Conservation (phyloP, 139 green algal genomes). For the Chlorella ohadii region DNA sequence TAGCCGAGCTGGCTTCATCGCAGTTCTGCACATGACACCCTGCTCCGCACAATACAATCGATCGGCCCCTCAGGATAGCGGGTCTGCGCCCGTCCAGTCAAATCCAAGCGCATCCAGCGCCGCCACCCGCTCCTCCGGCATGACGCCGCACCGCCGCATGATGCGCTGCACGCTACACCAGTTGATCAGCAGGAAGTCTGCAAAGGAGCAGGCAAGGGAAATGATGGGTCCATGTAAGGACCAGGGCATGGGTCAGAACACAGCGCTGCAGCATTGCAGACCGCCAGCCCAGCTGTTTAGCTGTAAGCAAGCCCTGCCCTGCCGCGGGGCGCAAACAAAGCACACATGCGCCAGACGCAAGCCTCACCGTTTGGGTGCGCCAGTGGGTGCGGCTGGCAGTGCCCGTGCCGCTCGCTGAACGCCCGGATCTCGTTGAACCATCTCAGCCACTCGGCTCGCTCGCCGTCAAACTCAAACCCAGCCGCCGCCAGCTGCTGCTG, state of each 20-base stretch:
- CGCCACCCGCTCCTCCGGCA: slow-evolving; percentile 46
- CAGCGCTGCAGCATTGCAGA: no score
- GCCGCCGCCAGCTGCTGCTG: slow-evolving; percentile 23
- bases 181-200: slow-evolving; percentile 71
- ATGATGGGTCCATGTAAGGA: no score
- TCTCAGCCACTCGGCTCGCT: slow-evolving; percentile 75
- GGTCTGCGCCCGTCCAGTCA: slow-evolving; percentile 77
- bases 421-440: slow-evolving; percentile 67
- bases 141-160: slow-evolving; percentile 55
- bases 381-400: slow-evolving; percentile 59
- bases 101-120: slow-evolving; percentile 68
- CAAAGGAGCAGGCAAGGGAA: neutral
- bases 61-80: slow-evolving; percentile 72
- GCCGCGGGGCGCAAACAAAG: no score
- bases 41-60: no score
- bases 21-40: no score
- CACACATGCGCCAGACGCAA: neutral
- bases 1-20: no score
- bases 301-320: no score
- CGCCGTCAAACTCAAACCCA: slow-evolving; percentile 73
- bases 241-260: no score
- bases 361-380: slow-evolving; percentile 30
- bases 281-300: no score
- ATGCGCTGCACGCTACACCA: slow-evolving; percentile 77
- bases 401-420: slow-evolving; percentile 55